phyloP scores from a whole-genome alignment of 2,329 filamentous ascomycete species.

The Coniochaeta sp. region DNA sequence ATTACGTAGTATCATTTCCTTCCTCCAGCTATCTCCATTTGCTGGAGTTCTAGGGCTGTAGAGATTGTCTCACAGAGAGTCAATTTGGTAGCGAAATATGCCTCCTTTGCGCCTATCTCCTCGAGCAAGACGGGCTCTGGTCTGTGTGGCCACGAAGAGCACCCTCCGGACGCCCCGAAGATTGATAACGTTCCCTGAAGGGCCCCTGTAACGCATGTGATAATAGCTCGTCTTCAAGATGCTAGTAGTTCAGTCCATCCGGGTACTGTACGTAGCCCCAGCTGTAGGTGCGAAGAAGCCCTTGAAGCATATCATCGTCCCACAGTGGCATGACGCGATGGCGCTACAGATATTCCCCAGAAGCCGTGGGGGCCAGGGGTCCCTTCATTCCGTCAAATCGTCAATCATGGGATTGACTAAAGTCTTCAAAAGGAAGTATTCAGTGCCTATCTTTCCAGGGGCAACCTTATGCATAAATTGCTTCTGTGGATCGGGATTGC shows the following conservation, averaged over 20 bases:
- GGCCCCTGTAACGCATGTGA: too few species aligned
- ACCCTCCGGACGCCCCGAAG: too few species aligned
- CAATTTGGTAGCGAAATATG: not conserved
- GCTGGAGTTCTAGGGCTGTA: not conserved
- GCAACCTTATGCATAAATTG: not conserved
- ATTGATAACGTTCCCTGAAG: not conserved
- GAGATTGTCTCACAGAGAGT: not conserved
- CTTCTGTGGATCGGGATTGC: not conserved
- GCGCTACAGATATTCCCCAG: not conserved
- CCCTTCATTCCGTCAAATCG: not conserved
- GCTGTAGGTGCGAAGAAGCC: too few species aligned
- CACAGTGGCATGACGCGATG: not conserved
- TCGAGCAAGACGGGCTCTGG: too few species aligned
- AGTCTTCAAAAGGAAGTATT: not conserved
- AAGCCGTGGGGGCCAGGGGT: not conserved
- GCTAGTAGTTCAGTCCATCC: too few species aligned
- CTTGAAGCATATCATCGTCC: not conserved
- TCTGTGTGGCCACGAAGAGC: too few species aligned
- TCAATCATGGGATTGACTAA: not conserved
- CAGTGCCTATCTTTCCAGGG: not conserved
- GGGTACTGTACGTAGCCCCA: too few species aligned
- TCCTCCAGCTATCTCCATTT: not conserved
- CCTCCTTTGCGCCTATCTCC: too few species aligned
- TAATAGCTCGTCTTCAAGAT: too few species aligned
- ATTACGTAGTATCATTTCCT: not conserved